Base-by-base conservation (phyloP, 2,329 filamentous ascomycete genomes). In the Fusarium palustre region DNA sequence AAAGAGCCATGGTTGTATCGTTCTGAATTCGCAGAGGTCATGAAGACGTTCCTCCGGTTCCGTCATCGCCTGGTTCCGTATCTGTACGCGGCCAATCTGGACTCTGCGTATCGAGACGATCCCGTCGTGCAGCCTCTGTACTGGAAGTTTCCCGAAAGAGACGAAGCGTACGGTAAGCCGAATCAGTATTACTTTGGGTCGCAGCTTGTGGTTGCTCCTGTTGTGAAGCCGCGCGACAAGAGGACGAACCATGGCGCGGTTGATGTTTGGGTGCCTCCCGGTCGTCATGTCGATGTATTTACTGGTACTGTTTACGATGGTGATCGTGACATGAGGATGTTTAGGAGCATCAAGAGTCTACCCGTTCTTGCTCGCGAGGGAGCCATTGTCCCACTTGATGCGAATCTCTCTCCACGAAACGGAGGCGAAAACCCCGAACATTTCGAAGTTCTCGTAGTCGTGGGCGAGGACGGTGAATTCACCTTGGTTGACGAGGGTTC, bases 1-100 rank as follows among this genome's bases (percentile, higher is more conserved):
- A 89, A 90, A 70, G 88, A 90, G 69, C 88, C 88, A 0, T 91
- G 88, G 88, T 78, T 80, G 25, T 88, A 84, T 70, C 81, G 83
- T 4, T 69, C 75, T 2, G 85, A 86, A 48, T 80, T 81, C 9
- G 78, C 79, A 31, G 72, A 77, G 1, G 79, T 83, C 6, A 86
- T 89, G 69, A 80, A 82, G 45, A 72, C 81, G 2, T 86, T 84
- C 49, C 74, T 90, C 45, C 81, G 81, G 7, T 77, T 89, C 24
- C 81, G 88, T 0, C 88, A 91, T 71, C 81, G 84, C 5, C 77
- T 91, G 9, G 80, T 90, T 28, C 88, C 88, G 0, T 91, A 88
- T 64, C 77, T 90, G 4, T 86, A 89, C 75, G 85, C 25, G 4
- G 82, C 2, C 76, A 78, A 12, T 81, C 78, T 8, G 13, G 48